Percentiles rank a stretch among this genome's conserved stretches.
These are phyloP conservation scores for Heritiera littoralis DNA, from an alignment of 345 rosid genomes.

Conservation along the genomic window DNA sequence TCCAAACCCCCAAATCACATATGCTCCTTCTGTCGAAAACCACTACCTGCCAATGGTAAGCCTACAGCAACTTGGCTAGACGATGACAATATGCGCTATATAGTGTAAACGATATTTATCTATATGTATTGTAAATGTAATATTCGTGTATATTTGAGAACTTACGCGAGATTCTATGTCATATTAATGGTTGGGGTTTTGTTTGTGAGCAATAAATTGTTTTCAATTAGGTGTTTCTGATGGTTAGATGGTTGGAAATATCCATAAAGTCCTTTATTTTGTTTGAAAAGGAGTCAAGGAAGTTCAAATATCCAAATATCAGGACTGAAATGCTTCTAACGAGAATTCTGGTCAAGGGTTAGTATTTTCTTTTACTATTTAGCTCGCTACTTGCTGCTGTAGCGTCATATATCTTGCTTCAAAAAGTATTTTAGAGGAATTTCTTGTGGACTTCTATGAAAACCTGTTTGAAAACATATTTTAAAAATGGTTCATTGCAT, in stretches of 20 bases:
- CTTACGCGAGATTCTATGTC: not conserved
- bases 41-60: too few species aligned
- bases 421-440: not conserved
- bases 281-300: conserved; percentile 37
- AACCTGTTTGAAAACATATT: not conserved
- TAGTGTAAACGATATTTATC: too few species aligned
- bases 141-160: too few species aligned
- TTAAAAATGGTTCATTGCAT: not conserved
- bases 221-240: conserved; percentile 19
- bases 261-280: conserved; percentile 59
- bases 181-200: not conserved
- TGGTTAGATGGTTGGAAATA: conserved; percentile 86
- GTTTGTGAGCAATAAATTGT: too few species aligned
- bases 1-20: too few species aligned
- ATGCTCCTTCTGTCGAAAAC: too few species aligned
- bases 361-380: conserved; percentile 24
- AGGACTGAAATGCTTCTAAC: conserved; percentile 85
- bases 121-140: not conserved
- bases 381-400: not conserved
- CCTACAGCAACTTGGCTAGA: too few species aligned
- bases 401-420: not conserved
- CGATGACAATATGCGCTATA: too few species aligned
- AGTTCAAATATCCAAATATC: conserved; percentile 74
- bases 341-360: conserved; percentile 94
- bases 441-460: not conserved